Conservation (phyloP, 352 stramenopile genomes). For the Pythium plurisporium region DNA sequence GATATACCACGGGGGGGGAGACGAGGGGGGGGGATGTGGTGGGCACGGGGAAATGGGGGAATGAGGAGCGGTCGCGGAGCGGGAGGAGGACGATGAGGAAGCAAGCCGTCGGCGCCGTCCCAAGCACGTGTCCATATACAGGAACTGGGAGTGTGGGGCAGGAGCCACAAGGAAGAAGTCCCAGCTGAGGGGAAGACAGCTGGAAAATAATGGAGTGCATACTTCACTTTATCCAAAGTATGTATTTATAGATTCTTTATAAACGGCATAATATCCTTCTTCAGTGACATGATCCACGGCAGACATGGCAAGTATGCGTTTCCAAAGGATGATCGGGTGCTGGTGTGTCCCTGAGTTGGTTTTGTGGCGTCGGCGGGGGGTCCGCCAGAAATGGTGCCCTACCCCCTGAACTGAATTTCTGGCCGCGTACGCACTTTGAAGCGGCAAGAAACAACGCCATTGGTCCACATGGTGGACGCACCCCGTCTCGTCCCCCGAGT, state of each 20-base stretch:
- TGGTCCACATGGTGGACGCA: conserved; percentile 1
- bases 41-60: conserved; percentile 9
- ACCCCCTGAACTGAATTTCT: conserved; percentile 20
- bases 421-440: conserved; percentile 8
- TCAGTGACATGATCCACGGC: too few species aligned
- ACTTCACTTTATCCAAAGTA: too few species aligned
- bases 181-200: neutral
- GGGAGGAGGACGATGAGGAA: neutral
- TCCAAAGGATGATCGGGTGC: neutral
- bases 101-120: neutral
- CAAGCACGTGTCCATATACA: too few species aligned
- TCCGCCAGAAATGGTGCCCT: conserved; percentile 38
- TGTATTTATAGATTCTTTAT: too few species aligned
- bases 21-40: neutral
- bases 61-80: too few species aligned
- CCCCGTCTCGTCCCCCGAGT: neutral
- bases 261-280: too few species aligned
- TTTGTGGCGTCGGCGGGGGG: conserved; percentile 9
- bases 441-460: neutral
- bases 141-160: too few species aligned
- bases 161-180: too few species aligned
- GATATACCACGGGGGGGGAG: neutral
- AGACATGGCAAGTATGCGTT: neutral
- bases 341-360: too few species aligned
- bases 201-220: neutral